Base-by-base conservation (phyloP, 345 rosid genomes). In the Salix caprea region DNA sequence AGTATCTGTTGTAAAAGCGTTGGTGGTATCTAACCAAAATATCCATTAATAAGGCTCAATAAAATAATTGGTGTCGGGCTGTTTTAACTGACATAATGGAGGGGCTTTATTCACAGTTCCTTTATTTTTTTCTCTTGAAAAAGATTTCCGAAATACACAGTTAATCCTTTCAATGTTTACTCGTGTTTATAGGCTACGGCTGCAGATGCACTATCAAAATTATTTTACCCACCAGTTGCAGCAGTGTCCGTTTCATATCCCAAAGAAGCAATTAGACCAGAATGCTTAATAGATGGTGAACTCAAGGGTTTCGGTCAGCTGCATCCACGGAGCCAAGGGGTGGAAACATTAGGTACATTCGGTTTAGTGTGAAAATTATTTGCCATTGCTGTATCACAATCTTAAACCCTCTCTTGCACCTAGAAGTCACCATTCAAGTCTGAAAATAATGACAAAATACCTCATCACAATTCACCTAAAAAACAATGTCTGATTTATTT, bases 261-360 rank as follows among this genome's bases (percentile, higher is more conserved):
- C 13, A 84, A 89, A 86, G 99, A 89, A 75, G 97, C 97, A 80
- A 88, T 96, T 81, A 88, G 90, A 62, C 71, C 80, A 42, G 97
- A 92, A 69, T 72, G 97, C 83, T 78, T 96, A 74, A 85, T 91
- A 72, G 97, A 91, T 77, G 92, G 93, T 79, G 94, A 93, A 79
- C 92, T 96, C 71, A 93, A 96, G 82, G 98, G 99, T 16, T 96
- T 94, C 76, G 99, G 99, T 69, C 98, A 92, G 81, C 79, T 96
- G 85, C 98, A 92, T 89, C 99, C 98, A 58, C 94, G 98, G 71
- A 96, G 94, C 74, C 99, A 96, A 88, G 96, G 97, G 73, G 92
- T 94, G 74, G 99, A 96, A 88, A 94, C 99, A 71, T 82, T 96
- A 67, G 99, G 98, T 94, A 82, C 58, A n/a, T 37, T 10, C 39